A percentile compares a stretch with the other conserved stretches of the same genome.
Evolutionary conservation across 306 rosid species (phyloP).

Genomic region (Medicago lupulina): DNA sequence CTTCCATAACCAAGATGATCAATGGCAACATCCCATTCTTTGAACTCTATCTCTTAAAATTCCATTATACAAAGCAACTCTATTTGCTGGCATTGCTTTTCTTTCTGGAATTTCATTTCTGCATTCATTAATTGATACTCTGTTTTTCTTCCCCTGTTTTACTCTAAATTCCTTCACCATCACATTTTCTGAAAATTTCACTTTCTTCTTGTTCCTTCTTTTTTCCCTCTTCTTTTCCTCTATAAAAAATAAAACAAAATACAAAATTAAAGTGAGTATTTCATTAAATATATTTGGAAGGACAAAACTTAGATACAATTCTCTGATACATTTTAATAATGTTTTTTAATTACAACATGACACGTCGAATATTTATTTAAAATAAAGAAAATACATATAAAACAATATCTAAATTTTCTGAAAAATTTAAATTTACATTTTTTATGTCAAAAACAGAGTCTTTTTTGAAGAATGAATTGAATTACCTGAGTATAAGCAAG

Average conservation of each 20-base stretch:
- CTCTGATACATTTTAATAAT: not conserved
- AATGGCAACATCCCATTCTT: conserved; percentile 41
- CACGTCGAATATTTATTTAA: not conserved
- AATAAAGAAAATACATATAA: not conserved
- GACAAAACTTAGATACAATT: not conserved
- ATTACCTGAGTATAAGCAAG: conserved; percentile 75
- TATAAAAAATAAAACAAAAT: not conserved
- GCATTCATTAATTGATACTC: conserved; percentile 23
- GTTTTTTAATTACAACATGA: not conserved
- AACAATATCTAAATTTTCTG: not conserved
- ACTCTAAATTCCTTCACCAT: conserved; percentile 57
- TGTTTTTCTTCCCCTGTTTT: conserved; percentile 45
- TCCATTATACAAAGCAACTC: conserved; percentile 52
- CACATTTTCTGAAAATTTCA: conserved; percentile 75
- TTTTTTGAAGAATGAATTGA: not conserved
- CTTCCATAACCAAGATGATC: not conserved
- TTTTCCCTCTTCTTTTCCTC: conserved; percentile 56
- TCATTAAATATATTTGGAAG: not conserved
- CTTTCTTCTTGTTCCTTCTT: conserved; percentile 62
- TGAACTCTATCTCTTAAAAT: conserved; percentile 50
- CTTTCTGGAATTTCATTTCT: conserved; percentile 17
- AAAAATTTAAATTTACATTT: too few relatives aligned
- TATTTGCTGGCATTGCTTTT: conserved; percentile 46
- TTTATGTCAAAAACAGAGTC: too few relatives aligned
- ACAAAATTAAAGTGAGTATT: not conserved